Conservation (phyloP, 2,329 filamentous ascomycete species). For the Monosporascus ibericus region DNA sequence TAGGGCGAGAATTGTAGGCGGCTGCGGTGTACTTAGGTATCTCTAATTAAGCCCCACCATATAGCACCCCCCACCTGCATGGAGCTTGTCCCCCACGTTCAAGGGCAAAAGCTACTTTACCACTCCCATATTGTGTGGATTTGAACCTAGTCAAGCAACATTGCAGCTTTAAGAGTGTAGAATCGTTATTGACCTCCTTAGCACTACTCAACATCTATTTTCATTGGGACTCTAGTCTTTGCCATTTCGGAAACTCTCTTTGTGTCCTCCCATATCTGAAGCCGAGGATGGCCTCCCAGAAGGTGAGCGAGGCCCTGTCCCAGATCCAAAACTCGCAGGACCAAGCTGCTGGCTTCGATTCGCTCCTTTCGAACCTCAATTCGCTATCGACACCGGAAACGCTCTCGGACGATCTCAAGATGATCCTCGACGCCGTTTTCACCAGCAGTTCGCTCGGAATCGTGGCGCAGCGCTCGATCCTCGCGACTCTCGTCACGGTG, state of each 20-base stretch:
- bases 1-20: too few relatives aligned
- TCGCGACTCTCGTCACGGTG: constrained; percentile 58
- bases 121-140: too few relatives aligned
- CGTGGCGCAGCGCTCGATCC: constrained; percentile 66
- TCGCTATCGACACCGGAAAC: constrained; percentile 33
- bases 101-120: too few relatives aligned
- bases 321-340: constrained; percentile 33
- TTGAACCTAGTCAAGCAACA: too few relatives aligned
- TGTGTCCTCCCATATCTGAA: too few relatives aligned
- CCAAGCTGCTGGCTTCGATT: constrained; percentile 39
- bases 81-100: too few relatives aligned
- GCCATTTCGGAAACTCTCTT: too few relatives aligned
- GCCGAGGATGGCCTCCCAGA: constrained; percentile 21
- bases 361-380: constrained; percentile 38
- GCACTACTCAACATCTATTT: background rate
- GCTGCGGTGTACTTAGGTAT: too few relatives aligned
- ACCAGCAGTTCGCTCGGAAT: constrained; percentile 61
- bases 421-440: constrained; percentile 62
- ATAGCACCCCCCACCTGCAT: too few relatives aligned
- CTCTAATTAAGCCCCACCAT: too few relatives aligned
- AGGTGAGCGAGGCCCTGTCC: constrained; percentile 39
- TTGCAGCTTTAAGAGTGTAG: too few relatives aligned
- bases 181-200: background rate
- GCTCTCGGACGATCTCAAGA: constrained; percentile 53
- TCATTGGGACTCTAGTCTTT: background rate